Percentiles rank a stretch among this genome's conserved stretches.
Evolutionary conservation across 1,284 basidiomycete genomes (phyloP).

Genomic region (Hemileia vastatrix): DNA sequence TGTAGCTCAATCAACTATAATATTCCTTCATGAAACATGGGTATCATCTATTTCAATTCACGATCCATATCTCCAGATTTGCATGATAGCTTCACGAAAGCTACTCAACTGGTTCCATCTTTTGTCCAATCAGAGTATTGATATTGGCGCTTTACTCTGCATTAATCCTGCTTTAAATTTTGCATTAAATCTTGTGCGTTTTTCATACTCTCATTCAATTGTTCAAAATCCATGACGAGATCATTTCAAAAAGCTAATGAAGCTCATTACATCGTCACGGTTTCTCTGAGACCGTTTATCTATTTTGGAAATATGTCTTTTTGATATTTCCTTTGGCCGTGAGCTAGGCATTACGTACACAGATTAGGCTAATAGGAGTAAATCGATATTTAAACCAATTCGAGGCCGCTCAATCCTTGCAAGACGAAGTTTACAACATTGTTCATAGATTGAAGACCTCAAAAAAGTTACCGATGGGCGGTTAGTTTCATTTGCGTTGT

Average conservation of each 20-base stretch:
- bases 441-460: constrained; percentile 6
- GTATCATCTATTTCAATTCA: constrained; percentile 1
- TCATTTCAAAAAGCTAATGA: no score
- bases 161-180: constrained; percentile 15
- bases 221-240: not conserved
- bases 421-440: constrained; percentile 9
- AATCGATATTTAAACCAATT: not conserved
- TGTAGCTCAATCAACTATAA: constrained; percentile 10
- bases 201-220: not conserved
- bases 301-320: no score
- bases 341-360: no score
- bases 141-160: constrained; percentile 10
- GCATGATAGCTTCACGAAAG: not conserved
- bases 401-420: not conserved
- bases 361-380: no score
- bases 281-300: no score
- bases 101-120: constrained; percentile 20
- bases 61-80: constrained; percentile 3
- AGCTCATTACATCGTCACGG: no score
- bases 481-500: constrained; percentile 10
- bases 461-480: constrained; percentile 12
- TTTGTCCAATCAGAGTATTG: not conserved
- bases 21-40: constrained; percentile 17
- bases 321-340: no score
- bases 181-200: constrained; percentile 15